phyloP scores from a whole-genome alignment of 1,139 yeast species.

The Zygoascus meyerae region DNA sequence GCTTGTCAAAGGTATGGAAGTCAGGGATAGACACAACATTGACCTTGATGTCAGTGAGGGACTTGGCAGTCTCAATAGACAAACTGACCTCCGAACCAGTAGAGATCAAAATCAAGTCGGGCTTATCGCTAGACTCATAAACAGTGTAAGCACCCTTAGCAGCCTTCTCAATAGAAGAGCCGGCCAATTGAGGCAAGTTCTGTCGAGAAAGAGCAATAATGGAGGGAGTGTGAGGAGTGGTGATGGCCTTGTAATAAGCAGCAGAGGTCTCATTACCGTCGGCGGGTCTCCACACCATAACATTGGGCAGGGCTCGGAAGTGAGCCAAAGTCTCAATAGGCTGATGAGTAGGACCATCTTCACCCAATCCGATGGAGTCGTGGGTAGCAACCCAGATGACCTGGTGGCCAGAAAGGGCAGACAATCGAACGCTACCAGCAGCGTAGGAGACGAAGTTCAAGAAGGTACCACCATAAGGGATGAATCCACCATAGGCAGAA shows the following conservation, averaged over 20 bases:
- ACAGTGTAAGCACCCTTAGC: constrained; percentile 91
- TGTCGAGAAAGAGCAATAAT: constrained; percentile 94
- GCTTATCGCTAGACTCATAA: constrained; percentile 44
- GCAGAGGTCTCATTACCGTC: constrained; percentile 99
- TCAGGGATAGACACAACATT: constrained; percentile 91
- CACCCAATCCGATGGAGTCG: constrained; percentile 98
- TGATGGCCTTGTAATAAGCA: constrained; percentile 80
- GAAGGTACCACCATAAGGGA: constrained; percentile 97
- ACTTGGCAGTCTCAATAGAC: constrained; percentile 74
- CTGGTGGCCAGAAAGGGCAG: constrained; percentile 92
- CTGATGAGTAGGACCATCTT: constrained; percentile 99
- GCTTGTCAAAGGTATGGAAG: constrained; percentile 83
- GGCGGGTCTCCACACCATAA: constrained; percentile 98
- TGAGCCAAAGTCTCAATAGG: constrained; percentile 99
- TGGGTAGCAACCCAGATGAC: constrained; percentile 98
- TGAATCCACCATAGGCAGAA: constrained; percentile 90
- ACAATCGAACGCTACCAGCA: constrained; percentile 93
- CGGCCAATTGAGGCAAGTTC: constrained; percentile 93
- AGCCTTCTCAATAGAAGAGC: constrained; percentile 89
- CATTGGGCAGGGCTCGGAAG: constrained; percentile 94
- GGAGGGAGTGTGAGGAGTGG: constrained; percentile 71
- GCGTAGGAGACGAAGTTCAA: constrained; percentile 97
- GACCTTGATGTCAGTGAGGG: constrained; percentile 57
- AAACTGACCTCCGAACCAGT: constrained; percentile 96
- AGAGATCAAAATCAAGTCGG: constrained; percentile 77